Conservation (phyloP, 305 asterid genomes). For the Ilex paraguariensis region DNA sequence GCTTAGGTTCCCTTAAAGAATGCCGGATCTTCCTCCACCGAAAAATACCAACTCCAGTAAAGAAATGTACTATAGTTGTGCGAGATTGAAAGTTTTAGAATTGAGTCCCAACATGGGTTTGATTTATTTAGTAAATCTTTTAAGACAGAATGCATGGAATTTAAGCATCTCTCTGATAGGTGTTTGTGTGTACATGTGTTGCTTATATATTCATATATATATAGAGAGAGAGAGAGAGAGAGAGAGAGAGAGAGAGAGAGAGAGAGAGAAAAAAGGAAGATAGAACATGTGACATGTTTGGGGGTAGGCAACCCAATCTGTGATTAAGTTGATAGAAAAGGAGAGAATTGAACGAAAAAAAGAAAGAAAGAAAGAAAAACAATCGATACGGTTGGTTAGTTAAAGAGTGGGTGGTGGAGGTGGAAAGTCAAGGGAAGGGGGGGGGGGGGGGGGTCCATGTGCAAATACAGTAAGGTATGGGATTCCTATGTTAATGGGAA, state of each 20-base stretch:
- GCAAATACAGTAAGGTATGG: slow-evolving; percentile 10
- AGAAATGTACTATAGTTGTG: too few species aligned
- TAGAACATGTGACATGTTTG: slow-evolving; percentile 43
- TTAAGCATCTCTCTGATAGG: too few species aligned
- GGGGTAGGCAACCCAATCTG: slow-evolving; percentile 33
- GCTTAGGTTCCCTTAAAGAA: slow-evolving; percentile 28
- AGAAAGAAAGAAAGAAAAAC: neutral
- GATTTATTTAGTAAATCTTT: too few species aligned
- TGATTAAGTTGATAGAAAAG: neutral
- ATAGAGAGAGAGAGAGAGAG: too few species aligned
- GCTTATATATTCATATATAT: too few species aligned
- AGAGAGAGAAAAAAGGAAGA: neutral
- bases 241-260: neutral
- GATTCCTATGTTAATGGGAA: slow-evolving; percentile 1
- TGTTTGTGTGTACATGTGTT: too few species aligned
- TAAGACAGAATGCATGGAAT: too few species aligned
- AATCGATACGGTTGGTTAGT: slow-evolving; percentile 21
- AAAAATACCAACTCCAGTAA: slow-evolving; percentile 14
- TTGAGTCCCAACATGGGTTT: too few species aligned
- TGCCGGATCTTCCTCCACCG: slow-evolving; percentile 36
- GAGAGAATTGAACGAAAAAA: neutral
- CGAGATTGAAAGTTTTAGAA: too few species aligned
- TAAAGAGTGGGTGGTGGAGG: neutral
- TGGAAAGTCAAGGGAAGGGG: too few species aligned
- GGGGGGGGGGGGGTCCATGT: too few species aligned